Conservation (phyloP, 2,329 filamentous ascomycete species). For the Apiospora phragmitis region DNA sequence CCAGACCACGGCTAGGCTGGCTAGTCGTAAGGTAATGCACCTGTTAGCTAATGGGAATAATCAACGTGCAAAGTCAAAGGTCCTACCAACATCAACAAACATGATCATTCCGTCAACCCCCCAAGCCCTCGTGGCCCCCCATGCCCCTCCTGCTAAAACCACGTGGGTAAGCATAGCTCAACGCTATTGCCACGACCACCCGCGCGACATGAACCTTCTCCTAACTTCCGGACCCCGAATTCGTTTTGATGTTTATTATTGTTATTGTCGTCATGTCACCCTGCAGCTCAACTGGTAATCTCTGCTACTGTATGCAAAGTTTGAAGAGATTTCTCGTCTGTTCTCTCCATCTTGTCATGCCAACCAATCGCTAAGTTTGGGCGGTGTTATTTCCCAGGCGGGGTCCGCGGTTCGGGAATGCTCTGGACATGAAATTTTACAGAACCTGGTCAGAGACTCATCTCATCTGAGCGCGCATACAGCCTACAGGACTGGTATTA, state of each 20-base stretch:
- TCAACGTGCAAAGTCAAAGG: constrained; percentile 1
- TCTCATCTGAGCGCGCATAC: not conserved
- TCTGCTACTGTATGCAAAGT: not conserved
- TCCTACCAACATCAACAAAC: not conserved
- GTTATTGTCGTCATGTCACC: not conserved
- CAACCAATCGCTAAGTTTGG: constrained; percentile 5
- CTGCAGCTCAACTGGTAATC: not conserved
- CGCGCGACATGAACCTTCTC: not conserved
- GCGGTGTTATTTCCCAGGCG: not conserved
- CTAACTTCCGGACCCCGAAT: not conserved
- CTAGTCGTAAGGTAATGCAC: not conserved
- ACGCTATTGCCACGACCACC: not conserved
- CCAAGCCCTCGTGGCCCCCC: not conserved
- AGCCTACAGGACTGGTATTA: not conserved
- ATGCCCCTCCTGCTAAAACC: not conserved
- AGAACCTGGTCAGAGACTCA: not conserved
- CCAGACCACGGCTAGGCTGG: not conserved
- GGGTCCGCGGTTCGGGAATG: constrained; percentile 2
- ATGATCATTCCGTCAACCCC: not conserved
- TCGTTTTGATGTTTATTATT: constrained; percentile 7
- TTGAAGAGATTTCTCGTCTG: constrained; percentile 1
- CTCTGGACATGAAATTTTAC: not conserved
- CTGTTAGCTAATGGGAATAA: constrained; percentile 6
- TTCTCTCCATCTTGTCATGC: constrained; percentile 5
- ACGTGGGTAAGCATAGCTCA: not conserved